These are phyloP conservation scores for Santalum album DNA, from an alignment of 164 flowering plant species.

Conservation along the genomic window DNA sequence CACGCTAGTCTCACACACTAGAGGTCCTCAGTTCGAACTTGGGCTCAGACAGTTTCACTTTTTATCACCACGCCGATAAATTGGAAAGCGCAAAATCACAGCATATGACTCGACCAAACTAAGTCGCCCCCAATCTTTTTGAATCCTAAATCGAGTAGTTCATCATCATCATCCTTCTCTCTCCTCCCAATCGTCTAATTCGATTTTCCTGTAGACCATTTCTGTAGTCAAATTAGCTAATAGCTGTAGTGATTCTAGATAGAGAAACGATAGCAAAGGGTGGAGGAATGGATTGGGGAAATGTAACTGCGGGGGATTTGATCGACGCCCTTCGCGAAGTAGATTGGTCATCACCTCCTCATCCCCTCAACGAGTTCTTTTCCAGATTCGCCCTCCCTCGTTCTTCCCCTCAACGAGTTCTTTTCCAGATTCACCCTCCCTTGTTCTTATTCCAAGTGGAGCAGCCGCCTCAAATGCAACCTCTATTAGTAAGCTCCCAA, in stretches of 20 bases:
- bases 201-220: no score
- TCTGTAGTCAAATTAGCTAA: no score
- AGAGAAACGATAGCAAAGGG: background rate
- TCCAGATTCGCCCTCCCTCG: slow-evolving; percentile 75
- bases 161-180: no score
- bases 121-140: no score
- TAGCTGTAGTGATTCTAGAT: no score
- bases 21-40: slow-evolving; percentile 60
- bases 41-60: slow-evolving; percentile 50
- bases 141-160: no score
- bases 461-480: slow-evolving; percentile 85
- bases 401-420: no score
- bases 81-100: no score
- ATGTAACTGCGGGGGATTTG: slow-evolving; percentile 70
- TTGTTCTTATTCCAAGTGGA: slow-evolving; percentile 71
- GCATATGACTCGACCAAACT: no score
- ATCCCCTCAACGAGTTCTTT: slow-evolving; percentile 77
- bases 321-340: slow-evolving; percentile 86
- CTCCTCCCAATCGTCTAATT: no score
- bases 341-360: slow-evolving; percentile 93
- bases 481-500: slow-evolving; percentile 57
- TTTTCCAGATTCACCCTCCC: no score
- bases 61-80: no score
- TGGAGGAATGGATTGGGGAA: slow-evolving; percentile 55
- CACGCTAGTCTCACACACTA: slow-evolving; percentile 63